These are phyloP conservation scores for Pneumocystis oryctolagi DNA, from an alignment of 1,139 yeast genomes.

Conservation along the genomic window DNA sequence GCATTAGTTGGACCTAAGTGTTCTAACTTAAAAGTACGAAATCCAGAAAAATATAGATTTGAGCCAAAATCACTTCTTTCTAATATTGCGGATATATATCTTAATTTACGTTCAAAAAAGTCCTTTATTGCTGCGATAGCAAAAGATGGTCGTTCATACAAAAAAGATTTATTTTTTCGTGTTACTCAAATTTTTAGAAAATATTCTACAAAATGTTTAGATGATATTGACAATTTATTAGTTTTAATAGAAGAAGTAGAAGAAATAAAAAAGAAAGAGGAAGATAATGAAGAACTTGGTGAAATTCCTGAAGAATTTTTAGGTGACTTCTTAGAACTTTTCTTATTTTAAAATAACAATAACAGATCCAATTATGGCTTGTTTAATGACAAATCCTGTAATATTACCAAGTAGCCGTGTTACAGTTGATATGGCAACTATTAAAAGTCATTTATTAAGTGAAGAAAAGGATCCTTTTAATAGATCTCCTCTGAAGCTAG, in stretches of 20 bases:
- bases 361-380: constrained; percentile 81
- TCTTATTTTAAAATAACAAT: background rate
- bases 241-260: constrained; percentile 54
- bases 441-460: constrained; percentile 82
- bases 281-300: constrained; percentile 49
- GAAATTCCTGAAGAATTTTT: constrained; percentile 92
- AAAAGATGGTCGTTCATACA: constrained; percentile 77
- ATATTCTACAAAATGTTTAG: constrained; percentile 38
- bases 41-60: constrained; percentile 73
- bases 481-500: constrained; percentile 75
- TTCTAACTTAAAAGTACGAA: constrained; percentile 66
- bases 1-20: constrained; percentile 92
- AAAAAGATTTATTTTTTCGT: constrained; percentile 46
- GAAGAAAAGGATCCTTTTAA: constrained; percentile 97
- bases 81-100: constrained; percentile 58
- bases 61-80: constrained; percentile 61
- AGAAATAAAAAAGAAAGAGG: constrained; percentile 32
- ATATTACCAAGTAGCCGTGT: constrained; percentile 72
- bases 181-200: constrained; percentile 54
- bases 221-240: constrained; percentile 37
- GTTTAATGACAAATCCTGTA: constrained; percentile 92
- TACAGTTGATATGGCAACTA: constrained; percentile 75
- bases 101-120: constrained; percentile 48
- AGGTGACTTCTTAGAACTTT: constrained; percentile 4
- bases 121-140: constrained; percentile 71